Base-by-base conservation (phyloP, 2,329 filamentous ascomycete species). In the Apiospora hydei region DNA sequence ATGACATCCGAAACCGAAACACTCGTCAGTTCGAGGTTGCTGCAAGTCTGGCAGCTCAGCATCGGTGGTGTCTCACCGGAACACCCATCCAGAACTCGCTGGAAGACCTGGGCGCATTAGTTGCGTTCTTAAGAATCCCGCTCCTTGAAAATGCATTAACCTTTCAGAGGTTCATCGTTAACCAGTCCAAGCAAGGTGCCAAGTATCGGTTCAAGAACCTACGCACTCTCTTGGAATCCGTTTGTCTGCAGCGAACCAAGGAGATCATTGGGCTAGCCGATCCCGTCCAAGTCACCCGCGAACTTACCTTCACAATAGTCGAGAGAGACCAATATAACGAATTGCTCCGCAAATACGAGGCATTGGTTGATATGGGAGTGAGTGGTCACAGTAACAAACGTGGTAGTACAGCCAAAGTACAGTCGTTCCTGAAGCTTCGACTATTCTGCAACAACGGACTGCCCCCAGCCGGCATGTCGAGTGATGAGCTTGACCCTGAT, bases 311-410 rank as follows among this genome's bases (percentile, higher is more conserved):
- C 41, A 44, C 66, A 16, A 5, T 21, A 16, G 26, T 11, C 13
- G 66, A 67, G 66, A 67, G 66, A 46, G 26, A 67, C 41, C 41
- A 67, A 44, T 44, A 67, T 38, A 67, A 67, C 11, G 38, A 26
- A 16, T 14, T 67, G 11, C 66, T 67, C 4, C 66, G 66, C 16
- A 67, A 46, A 10, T 67, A 67, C 18, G 66, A 67, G 8, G 44
- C 38, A 7, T 11, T 67, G 13, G 16, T 44, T n/a, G 26, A 44
- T 46, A 26, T 67, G 38, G 66, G 18, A 5, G 66, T 67, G 44
- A 67, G 66, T n/a, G 66, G 66, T 7, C 38, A 67, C 13, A 30
- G 24, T 14, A 67, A 4, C 21, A 67, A 67, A 67, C 16, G 21
- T 67, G 38, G 38, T 13, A 30, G 26, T 30, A 67, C 66, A 21